Conservation (phyloP, 2,329 filamentous ascomycete genomes). For the Periconia sp. region DNA sequence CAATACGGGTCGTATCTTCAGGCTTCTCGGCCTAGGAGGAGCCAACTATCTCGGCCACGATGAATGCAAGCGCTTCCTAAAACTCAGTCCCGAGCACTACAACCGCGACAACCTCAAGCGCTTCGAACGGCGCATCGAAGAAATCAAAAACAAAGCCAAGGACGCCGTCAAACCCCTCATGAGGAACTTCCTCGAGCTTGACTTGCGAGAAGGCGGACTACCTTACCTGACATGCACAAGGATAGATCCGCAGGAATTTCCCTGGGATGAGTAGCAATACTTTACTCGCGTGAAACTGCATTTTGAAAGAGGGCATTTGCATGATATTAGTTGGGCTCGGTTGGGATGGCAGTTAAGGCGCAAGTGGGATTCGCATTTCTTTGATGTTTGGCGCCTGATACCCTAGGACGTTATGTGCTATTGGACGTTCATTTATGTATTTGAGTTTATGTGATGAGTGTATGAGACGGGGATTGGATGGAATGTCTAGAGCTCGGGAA, state of each 20-base stretch:
- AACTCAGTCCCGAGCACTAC: conserved; percentile 81
- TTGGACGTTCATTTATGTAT: not conserved
- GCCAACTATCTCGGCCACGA: conserved; percentile 78
- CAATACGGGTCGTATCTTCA: conserved; percentile 75
- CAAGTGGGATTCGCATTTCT: conserved; percentile 2
- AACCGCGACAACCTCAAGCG: conserved; percentile 82
- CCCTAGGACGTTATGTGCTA: conserved; percentile 10
- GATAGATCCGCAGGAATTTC: conserved; percentile 67
- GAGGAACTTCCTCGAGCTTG: conserved; percentile 82
- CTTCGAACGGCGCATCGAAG: conserved; percentile 87
- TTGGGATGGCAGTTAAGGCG: not conserved
- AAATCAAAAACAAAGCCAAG: conserved; percentile 82
- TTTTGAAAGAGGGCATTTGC: not conserved
- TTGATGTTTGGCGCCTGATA: conserved; percentile 17
- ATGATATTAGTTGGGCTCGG: not conserved
- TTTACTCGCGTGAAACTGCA: not conserved
- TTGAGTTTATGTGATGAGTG: not conserved
- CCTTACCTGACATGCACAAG: conserved; percentile 70
- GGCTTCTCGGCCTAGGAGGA: conserved; percentile 71
- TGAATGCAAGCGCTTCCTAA: conserved; percentile 89
- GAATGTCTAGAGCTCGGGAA: too few species aligned
- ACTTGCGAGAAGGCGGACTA: conserved; percentile 63
- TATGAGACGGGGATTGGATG: too few species aligned
- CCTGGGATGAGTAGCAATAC: conserved; percentile 60
- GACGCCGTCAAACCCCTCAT: conserved; percentile 86